Base-by-base conservation (phyloP, 495 filamentous ascomycete species). In the Sabuloglossum arenarium region DNA sequence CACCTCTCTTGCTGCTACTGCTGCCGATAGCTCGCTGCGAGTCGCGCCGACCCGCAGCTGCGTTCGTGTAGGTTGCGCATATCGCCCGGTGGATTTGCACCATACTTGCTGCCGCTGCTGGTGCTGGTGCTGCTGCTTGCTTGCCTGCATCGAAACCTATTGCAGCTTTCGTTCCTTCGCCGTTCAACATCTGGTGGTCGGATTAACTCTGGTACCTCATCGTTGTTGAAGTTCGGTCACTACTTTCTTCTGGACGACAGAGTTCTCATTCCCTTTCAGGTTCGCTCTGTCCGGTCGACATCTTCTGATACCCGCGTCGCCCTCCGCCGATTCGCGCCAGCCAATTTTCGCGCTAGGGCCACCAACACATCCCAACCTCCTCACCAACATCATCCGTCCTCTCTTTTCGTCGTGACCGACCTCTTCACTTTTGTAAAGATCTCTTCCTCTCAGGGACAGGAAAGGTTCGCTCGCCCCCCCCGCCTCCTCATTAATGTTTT, bases 321-420 rank as follows among this genome's bases (percentile, higher is more conserved):
- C 39, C 47, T 51, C 47, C 47, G 47, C 47, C 47, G 47, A 51
- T 51, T 51, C 47, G 47, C 47, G 47, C 47, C 47, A 51, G 47
- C 47, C 47, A 51, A 51, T 51, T 51, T 51, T 51, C 47, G 47
- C 47, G 47, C 47, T 51, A 51, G 47, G 47, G 47, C 47, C 47
- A 51, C 47, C 47, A 51, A 51, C 47, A 51, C 47, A 51, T 51
- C 47, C 47, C 47, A 51, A 51, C 47, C 47, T 51, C 47, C 25
- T 29, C 47, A 29, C 25, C 47, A 49, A 9, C 21, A 5, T n/a
- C 45, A 49, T 49, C 45, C 34, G 12, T 49, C 45, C 23, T 49
- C 8, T 49, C 45, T 49, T n/a, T 28, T 49, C 45, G 45, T 49
- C 45, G 45, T 49, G 45, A 49, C 45, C 45, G 45, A 49, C 45